Conservation (phyloP, 2,329 filamentous ascomycete species). For the Trichophyton simii region DNA sequence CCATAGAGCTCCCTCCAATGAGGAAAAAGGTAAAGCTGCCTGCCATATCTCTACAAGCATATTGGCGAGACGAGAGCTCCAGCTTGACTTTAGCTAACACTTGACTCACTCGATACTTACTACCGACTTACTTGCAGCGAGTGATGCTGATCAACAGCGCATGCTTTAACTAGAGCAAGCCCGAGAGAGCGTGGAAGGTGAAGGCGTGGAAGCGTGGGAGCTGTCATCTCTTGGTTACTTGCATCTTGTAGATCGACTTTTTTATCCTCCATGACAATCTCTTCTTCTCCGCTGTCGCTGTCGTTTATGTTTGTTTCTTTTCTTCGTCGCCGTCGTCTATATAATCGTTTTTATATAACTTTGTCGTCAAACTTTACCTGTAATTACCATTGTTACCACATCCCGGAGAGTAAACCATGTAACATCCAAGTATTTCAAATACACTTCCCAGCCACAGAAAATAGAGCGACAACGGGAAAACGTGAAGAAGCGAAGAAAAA, state of each 20-base stretch:
- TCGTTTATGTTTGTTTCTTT: neutral
- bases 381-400: neutral
- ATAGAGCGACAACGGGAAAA: neutral
- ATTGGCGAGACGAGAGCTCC: neutral
- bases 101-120: neutral
- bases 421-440: neutral
- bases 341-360: neutral
- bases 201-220: neutral
- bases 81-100: neutral
- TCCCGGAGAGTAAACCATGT: neutral
- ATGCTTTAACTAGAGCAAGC: too few species aligned
- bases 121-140: neutral
- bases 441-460: neutral
- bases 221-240: neutral
- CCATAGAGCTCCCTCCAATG: neutral
- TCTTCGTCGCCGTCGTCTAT: neutral
- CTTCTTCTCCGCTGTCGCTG: neutral
- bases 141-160: neutral
- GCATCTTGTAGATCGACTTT: neutral
- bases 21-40: neutral
- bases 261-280: neutral
- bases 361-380: neutral
- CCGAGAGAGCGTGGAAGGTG: neutral
- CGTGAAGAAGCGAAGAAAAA: neutral
- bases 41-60: neutral